These are phyloP conservation scores for Citrullus amarus DNA, from an alignment of 306 rosid species.

Conservation along the genomic window DNA sequence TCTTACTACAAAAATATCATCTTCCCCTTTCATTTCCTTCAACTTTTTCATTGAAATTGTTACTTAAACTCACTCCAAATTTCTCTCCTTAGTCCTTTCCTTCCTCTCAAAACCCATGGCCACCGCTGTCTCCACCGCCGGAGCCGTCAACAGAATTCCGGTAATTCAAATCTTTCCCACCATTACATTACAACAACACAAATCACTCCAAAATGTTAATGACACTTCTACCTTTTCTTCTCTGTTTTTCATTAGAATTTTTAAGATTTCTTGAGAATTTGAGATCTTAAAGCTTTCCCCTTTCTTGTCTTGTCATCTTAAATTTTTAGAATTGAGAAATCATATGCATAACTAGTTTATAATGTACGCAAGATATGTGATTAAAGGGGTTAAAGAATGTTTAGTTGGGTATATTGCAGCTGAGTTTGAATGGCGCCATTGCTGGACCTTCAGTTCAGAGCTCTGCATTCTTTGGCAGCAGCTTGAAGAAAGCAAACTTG, in stretches of 20 bases:
- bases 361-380: background rate
- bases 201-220: background rate
- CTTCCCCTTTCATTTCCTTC: background rate
- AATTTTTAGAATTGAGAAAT: too few relatives aligned
- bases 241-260: background rate
- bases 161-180: constrained; percentile 23
- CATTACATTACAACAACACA: background rate
- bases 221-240: background rate
- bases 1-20: background rate
- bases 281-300: background rate
- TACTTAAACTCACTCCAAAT: background rate
- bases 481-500: constrained; percentile 39
- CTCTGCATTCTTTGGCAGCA: constrained; percentile 49
- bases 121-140: constrained; percentile 43
- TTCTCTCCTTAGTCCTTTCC: background rate
- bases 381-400: background rate
- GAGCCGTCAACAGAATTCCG: constrained; percentile 39
- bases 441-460: constrained; percentile 35
- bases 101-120: constrained; percentile 23
- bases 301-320: too few relatives aligned
- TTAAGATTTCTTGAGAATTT: background rate
- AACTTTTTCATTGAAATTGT: background rate
- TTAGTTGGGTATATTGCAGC: constrained; percentile 18
- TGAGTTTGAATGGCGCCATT: constrained; percentile 40
- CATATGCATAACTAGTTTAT: too few relatives aligned